These are phyloP conservation scores for Gracilaria caudata DNA, from an alignment of 23 red algal genomes.

Conservation along the genomic window DNA sequence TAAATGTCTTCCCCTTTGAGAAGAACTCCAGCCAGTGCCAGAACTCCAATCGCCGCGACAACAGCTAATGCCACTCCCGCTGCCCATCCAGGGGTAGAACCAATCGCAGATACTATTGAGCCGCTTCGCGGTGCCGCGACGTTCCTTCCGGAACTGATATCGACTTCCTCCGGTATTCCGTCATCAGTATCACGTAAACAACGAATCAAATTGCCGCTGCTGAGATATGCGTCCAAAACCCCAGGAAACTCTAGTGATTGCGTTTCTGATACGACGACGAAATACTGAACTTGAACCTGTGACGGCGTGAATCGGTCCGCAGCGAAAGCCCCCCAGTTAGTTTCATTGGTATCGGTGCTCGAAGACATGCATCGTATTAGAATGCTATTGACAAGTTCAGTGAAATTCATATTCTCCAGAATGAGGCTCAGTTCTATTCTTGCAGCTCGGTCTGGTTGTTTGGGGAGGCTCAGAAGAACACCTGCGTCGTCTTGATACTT, in stretches of 20 bases:
- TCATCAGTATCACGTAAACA: slow-evolving; percentile 15
- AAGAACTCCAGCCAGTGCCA: slow-evolving; percentile 16
- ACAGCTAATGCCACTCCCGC: slow-evolving; percentile 29
- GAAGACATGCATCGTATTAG: slow-evolving; percentile 39
- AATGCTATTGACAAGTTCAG: slow-evolving; percentile 8
- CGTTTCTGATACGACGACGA: slow-evolving; percentile 30
- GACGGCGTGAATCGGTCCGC: slow-evolving; percentile 39
- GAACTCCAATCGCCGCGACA: slow-evolving; percentile 4
- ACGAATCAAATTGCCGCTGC: slow-evolving; percentile 10
- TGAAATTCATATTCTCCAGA: slow-evolving; percentile 27
- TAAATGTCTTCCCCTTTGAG: slow-evolving; percentile 19
- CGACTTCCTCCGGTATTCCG: neutral
- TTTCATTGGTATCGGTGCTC: slow-evolving; percentile 4
- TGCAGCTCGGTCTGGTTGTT: slow-evolving; percentile 44
- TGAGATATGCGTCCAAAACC: slow-evolving; percentile 32
- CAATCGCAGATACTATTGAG: slow-evolving; percentile 37
- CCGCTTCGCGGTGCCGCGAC: slow-evolving; percentile 28
- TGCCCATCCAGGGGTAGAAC: slow-evolving; percentile 43
- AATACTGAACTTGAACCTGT: slow-evolving; percentile 46
- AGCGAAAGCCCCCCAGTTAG: slow-evolving; percentile 17
- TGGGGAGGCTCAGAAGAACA: neutral
- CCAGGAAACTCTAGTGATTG: slow-evolving; percentile 30
- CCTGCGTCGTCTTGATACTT: neutral
- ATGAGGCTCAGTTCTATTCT: slow-evolving; percentile 56
- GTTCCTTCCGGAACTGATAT: slow-evolving; percentile 24